Evolutionary conservation across 108 stramenopile genomes (phyloP).

Genomic region (Cylindrotheca closterium): DNA sequence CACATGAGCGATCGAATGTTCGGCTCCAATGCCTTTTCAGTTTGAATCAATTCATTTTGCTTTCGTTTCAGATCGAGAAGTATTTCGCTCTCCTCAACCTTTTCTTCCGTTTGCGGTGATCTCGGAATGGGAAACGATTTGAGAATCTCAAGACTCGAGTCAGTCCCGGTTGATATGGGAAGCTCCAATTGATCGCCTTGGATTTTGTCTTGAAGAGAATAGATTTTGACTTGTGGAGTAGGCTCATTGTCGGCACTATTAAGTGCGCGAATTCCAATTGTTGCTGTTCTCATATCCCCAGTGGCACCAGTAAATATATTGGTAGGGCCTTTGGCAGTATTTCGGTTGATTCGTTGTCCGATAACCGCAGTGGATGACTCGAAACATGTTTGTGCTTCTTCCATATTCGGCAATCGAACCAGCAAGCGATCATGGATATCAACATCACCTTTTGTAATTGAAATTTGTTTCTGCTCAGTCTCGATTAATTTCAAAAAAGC

Average conservation of each 20-base stretch:
- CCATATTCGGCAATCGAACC: constrained; percentile 25
- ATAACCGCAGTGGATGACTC: constrained; percentile 1
- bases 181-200: background rate
- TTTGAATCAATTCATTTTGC: constrained; percentile 37
- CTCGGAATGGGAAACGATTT: constrained; percentile 5
- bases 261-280: constrained; percentile 13
- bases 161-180: background rate
- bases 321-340: background rate
- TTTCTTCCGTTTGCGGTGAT: background rate
- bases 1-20: constrained; percentile 43
- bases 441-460: constrained; percentile 3
- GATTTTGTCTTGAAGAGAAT: background rate
- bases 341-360: constrained; percentile 16
- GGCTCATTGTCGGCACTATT: background rate
- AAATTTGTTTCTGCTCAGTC: constrained; percentile 8
- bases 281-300: background rate
- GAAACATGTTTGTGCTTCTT: constrained; percentile 23
- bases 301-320: constrained; percentile 15
- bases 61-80: constrained; percentile 45
- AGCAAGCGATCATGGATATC: constrained; percentile 16
- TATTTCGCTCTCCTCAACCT: constrained; percentile 31
- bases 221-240: background rate
- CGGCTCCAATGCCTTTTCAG: constrained; percentile 58
- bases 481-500: constrained; percentile 49
- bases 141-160: constrained; percentile 5